Evolutionary conservation across 2,329 filamentous ascomycete genomes (phyloP).

Genomic region (Epichloe amarillans): DNA sequence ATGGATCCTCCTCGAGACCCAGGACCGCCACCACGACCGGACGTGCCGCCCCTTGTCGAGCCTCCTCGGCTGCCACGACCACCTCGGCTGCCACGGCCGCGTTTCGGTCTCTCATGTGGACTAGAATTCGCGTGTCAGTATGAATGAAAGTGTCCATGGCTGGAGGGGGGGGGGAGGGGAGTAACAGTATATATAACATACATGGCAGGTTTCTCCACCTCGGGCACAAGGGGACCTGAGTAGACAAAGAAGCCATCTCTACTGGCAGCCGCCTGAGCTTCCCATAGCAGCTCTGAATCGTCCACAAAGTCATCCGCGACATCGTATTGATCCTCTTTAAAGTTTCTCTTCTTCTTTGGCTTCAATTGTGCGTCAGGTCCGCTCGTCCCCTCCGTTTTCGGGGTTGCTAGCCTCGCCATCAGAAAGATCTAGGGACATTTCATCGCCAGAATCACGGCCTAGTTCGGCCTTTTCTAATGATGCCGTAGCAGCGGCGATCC

Average conservation of each 20-base stretch:
- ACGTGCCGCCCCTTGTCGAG: slow-evolving; percentile 40
- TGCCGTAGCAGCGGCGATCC: slow-evolving; percentile 78
- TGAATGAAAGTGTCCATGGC: neutral
- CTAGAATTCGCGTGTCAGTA: slow-evolving; percentile 25
- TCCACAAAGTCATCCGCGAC: slow-evolving; percentile 78
- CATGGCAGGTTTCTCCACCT: slow-evolving; percentile 61
- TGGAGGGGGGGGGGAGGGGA: neutral
- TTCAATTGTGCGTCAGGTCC: slow-evolving; percentile 49
- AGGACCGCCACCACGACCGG: slow-evolving; percentile 38
- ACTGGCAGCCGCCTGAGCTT: slow-evolving; percentile 85
- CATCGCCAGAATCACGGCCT: slow-evolving; percentile 57
- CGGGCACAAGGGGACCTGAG: slow-evolving; percentile 77
- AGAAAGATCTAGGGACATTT: slow-evolving; percentile 70
- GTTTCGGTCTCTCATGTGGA: slow-evolving; percentile 59
- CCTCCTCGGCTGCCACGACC: slow-evolving; percentile 47
- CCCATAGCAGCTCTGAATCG: slow-evolving; percentile 89
- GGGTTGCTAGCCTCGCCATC: slow-evolving; percentile 70
- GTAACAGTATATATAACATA: slow-evolving; percentile 8
- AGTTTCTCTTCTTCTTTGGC: slow-evolving; percentile 67
- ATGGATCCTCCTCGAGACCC: slow-evolving; percentile 65
- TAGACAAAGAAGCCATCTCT: slow-evolving; percentile 98
- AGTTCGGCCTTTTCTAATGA: slow-evolving; percentile 66
- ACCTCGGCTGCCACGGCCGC: slow-evolving; percentile 42
- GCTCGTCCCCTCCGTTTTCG: slow-evolving; percentile 57
- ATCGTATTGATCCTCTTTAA: slow-evolving; percentile 73